A percentile compares a stretch with the other conserved stretches of the same genome.
phyloP scores from a whole-genome alignment of 176 grass and related monocot species.

The Chloris gayana region DNA sequence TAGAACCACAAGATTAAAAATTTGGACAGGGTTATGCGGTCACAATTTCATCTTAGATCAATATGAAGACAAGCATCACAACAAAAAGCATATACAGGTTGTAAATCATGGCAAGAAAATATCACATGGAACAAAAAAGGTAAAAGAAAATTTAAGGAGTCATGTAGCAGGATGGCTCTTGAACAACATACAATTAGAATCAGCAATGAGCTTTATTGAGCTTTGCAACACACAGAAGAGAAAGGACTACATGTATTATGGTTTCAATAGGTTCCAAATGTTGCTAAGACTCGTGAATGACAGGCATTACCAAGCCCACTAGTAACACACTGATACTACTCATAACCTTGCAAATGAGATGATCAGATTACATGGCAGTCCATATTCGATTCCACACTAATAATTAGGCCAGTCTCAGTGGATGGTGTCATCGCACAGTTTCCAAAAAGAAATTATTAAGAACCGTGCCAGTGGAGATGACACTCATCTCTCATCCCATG shows the following conservation, averaged over 20 bases:
- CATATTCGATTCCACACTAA: background rate
- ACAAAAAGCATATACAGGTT: background rate
- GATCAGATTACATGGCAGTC: too few relatives aligned
- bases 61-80: background rate
- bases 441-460: too few relatives aligned
- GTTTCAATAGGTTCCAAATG: background rate
- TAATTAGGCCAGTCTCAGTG: too few relatives aligned
- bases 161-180: background rate
- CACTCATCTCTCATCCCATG: too few relatives aligned
- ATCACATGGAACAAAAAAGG: background rate
- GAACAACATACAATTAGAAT: conserved; percentile 3
- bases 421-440: too few relatives aligned
- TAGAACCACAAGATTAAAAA: background rate
- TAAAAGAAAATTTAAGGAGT: background rate
- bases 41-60: conserved; percentile 1
- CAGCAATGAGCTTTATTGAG: background rate
- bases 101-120: background rate
- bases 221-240: background rate
- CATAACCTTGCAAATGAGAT: background rate
- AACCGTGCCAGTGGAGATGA: too few relatives aligned
- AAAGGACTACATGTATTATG: background rate
- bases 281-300: background rate
- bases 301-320: background rate
- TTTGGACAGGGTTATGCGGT: background rate
- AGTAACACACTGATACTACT: background rate